Base-by-base conservation (phyloP, 768 basidiomycete species). In the Suillus alpinus region DNA sequence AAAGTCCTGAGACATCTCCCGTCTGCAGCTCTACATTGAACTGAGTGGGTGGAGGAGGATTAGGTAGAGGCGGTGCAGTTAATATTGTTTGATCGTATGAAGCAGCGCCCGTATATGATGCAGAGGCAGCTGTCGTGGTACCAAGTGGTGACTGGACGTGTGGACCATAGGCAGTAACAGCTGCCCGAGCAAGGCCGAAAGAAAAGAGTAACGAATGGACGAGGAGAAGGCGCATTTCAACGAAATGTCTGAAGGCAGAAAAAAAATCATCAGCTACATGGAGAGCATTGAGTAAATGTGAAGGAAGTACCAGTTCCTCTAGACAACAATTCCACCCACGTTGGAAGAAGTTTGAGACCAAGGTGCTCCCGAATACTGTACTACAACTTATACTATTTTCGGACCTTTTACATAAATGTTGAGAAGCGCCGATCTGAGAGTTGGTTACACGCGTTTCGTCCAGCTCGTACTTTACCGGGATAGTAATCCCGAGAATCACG, bases 81-180 rank as follows among this genome's bases (percentile, higher is more conserved):
- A 89, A 75, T 3, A 76, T 61, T 0, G 81, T 81, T 49, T 78
- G 73, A 68, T 88, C 81, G 68, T 86, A 86, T 0, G 83, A 82
- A 4, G 83, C 79, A 4, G 75, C 67, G 2, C 77, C 75, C 0
- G 79, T 85, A 62, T 81, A 84, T 9, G 66, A 71, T 4, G 80
- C 75, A 29, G 77, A 71, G 2, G 72, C 59, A 8, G 77, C 78
- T n/a, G 75, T 69, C 4, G 65, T 69, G 14, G 75, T 71, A 9
- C 72, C 67, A n/a, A 65, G 40, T 18, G 69, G 63, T 40, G 59
- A 59, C 56, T 69, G 72, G n/a, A 59, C 65, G 13, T 72, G 67
- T 32, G 64, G 69, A n/a, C 63, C 59, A 47, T 73, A 68, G 37
- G 63, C 63, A 14, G 63, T 69, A 29, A 71, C 61, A 32, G 62